Evolutionary conservation across 768 basidiomycete species (phyloP).

Genomic region (Austroboletus eburneus): DNA sequence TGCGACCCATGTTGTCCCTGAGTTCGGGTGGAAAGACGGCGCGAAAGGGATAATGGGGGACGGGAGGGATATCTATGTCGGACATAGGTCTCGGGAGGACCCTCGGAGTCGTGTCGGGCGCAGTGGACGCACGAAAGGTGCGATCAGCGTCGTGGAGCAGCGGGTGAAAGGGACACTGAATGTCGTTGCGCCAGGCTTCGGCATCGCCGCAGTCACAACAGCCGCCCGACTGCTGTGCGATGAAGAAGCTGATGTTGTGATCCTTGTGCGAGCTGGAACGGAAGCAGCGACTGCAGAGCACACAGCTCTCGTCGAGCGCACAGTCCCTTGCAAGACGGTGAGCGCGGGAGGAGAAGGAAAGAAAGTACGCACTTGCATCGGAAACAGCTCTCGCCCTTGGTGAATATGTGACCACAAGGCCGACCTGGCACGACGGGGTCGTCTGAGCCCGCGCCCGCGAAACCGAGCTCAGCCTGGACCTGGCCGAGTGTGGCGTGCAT

Average conservation of each 20-base stretch:
- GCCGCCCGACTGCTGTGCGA: conserved; percentile 86
- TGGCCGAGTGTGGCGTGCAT: conserved; percentile 63
- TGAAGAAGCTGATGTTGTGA: conserved; percentile 92
- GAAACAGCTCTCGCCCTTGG: conserved; percentile 89
- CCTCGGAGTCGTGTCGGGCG: conserved; percentile 40
- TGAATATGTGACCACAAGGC: conserved; percentile 82
- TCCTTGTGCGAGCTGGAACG: conserved; percentile 79
- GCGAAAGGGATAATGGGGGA: conserved; percentile 56
- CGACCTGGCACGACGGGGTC: conserved; percentile 62
- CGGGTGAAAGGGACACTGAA: conserved; percentile 76
- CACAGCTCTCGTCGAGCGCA: conserved; percentile 83
- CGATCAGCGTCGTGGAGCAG: conserved; percentile 31
- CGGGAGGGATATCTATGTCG: conserved; percentile 52
- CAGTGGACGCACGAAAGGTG: conserved; percentile 6
- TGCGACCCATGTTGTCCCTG: conserved; percentile 67
- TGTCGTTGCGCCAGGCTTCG: conserved; percentile 74
- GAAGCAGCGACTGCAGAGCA: conserved; percentile 88
- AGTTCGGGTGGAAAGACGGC: conserved; percentile 59
- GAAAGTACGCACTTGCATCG: conserved; percentile 75
- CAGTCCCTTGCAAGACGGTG: conserved; percentile 79
- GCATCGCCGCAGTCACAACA: conserved; percentile 95
- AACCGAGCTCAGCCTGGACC: conserved; percentile 56
- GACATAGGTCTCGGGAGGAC: conserved; percentile 36
- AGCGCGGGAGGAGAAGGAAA: neutral
- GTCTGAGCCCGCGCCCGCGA: conserved; percentile 56